phyloP scores from a whole-genome alignment of 345 rosid species.

The Sonneratia alba region DNA sequence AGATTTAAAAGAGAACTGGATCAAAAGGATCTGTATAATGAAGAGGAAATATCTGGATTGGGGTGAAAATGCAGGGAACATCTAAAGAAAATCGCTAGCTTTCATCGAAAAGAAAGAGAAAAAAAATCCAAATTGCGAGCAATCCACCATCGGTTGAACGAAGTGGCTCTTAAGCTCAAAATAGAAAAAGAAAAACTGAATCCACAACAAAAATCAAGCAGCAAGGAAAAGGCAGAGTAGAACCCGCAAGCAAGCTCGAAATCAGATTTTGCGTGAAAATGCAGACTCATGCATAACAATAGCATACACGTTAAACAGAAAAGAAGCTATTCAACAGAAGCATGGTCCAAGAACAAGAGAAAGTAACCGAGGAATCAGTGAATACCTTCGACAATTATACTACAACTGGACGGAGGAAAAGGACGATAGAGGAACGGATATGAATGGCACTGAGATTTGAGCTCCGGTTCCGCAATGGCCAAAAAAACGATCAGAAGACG shows the following conservation, averaged over 20 bases:
- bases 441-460: neutral
- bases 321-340: neutral
- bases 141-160: neutral
- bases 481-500: neutral
- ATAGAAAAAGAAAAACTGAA: neutral
- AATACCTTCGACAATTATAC: neutral
- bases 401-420: neutral
- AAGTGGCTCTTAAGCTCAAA: neutral
- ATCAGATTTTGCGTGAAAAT: neutral
- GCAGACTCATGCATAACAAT: neutral
- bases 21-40: neutral
- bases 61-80: neutral
- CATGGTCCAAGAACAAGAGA: neutral
- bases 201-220: neutral
- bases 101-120: too few relatives aligned
- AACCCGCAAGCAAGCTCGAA: neutral
- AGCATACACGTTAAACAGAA: neutral
- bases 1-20: neutral
- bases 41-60: neutral
- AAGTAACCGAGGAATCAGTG: neutral
- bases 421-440: neutral
- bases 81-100: neutral
- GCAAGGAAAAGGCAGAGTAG: neutral
- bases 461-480: neutral
- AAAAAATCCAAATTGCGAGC: neutral